Evolutionary conservation across 2,329 filamentous ascomycete species (phyloP).

Genomic region (Nemania sp.): DNA sequence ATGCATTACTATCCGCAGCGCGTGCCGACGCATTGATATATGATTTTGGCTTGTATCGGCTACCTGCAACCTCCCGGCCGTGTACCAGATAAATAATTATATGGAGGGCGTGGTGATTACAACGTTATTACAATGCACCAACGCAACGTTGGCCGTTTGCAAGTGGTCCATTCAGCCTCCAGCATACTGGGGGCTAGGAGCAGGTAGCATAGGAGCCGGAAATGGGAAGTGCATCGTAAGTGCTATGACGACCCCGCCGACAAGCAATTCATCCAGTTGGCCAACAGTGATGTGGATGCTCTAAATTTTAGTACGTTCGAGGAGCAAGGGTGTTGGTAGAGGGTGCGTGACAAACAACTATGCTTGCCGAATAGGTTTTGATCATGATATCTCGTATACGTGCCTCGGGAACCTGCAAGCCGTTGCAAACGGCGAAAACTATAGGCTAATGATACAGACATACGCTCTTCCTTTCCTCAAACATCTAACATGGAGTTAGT

Average conservation of each 20-base stretch:
- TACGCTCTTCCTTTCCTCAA: background rate
- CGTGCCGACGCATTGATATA: background rate
- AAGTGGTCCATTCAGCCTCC: constrained; percentile 12
- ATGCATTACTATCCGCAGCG: background rate
- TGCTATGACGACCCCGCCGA: background rate
- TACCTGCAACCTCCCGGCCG: background rate
- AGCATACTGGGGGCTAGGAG: background rate
- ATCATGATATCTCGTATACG: too few species aligned
- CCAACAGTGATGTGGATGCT: background rate
- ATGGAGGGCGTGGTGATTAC: background rate
- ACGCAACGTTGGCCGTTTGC: background rate
- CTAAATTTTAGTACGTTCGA: background rate
- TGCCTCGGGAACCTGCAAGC: background rate
- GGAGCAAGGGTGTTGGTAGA: background rate
- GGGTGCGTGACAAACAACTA: background rate
- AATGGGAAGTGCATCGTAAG: background rate
- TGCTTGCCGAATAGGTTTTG: background rate
- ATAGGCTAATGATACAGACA: background rate
- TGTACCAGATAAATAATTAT: background rate
- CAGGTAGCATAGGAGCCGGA: background rate
- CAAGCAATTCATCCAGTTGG: background rate
- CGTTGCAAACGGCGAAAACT: background rate
- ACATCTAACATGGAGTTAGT: too few species aligned
- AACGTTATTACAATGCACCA: background rate
- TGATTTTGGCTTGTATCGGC: background rate